Evolutionary conservation across 495 filamentous ascomycete species (phyloP), one percentile per base, ranked within the genome.

Genomic region (Trichoderma virens): DNA sequence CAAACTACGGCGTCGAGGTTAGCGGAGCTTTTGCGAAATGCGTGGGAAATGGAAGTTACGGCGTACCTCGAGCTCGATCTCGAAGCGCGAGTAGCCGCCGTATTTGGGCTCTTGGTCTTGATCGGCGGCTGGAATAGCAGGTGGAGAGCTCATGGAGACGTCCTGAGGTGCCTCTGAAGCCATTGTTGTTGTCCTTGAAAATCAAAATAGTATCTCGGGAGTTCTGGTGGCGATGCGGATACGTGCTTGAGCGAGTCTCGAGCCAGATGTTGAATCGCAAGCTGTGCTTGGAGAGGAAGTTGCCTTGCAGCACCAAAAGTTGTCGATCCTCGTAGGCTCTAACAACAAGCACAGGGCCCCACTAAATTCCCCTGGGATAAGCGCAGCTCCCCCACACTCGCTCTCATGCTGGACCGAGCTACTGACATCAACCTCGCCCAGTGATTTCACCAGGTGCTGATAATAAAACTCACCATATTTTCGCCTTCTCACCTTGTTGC

Each of bases 1-100:
- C 90, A 70, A 96, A 95, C 82, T 95, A 14, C 35, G 73, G 78
- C 9, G 41, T 5, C 74, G 76, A 30, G 2, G 75, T 63, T n/a
- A 28, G 68, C 11, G 20, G 13, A 18, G 1, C 0, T 14, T 13
- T 16, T 1, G 68, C n/a, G 69, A 61, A 7, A 6, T 4, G n/a
- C 16, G 32, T 16, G 60, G 18, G 16, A 6, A 35, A 45, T 13
- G 0, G 47, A 16, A 45, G 5, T 4, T 59, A 70, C 47, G n/a
- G n/a, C n/a, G n/a, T 65, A 88, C 87, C 82, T 91, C 88, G 9
- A 90, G 80, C 70, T 91, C 88, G 38, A 90, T 81, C 72, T 90
- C 87, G 70, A 91, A 91, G 63, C 88, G 86, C 51, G 84, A 81
- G 72, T 75, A 88, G 64, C 88, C 87, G 60, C 80, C 88, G 66